Percentiles rank a stretch among this genome's conserved stretches.
Evolutionary conservation across 352 stramenopile species (phyloP).

Genomic region (Pythium vanterpoolii): DNA sequence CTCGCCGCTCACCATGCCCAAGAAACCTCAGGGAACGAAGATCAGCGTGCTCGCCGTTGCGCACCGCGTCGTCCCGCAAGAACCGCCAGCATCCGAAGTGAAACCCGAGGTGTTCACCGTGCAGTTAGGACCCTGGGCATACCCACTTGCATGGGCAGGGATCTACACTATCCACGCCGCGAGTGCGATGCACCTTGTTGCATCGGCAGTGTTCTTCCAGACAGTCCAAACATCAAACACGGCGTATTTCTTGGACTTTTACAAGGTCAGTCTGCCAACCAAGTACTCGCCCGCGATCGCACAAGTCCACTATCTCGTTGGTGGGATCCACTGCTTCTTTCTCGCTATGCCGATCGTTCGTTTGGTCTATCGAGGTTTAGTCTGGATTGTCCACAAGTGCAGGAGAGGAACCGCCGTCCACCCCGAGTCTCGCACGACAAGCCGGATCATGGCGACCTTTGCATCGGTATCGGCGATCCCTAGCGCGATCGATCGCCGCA

Average conservation of each 20-base stretch:
- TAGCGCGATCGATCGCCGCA: neutral
- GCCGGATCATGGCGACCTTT: no score
- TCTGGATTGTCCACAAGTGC: neutral
- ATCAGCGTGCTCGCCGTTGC: no score
- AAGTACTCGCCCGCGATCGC: conserved; percentile 20
- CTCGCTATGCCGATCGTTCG: conserved; percentile 18
- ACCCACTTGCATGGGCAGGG: no score
- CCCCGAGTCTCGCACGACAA: neutral
- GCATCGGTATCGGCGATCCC: neutral
- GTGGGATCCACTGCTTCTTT: conserved; percentile 24
- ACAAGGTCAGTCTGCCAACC: conserved; percentile 24
- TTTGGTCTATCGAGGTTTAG: neutral
- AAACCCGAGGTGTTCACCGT: no score
- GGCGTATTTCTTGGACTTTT: conserved; percentile 30
- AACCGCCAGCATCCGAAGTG: no score
- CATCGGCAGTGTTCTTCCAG: neutral
- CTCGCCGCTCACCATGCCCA: no score
- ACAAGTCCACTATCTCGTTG: conserved; percentile 23
- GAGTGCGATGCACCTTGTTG: neutral
- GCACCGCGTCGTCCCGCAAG: no score
- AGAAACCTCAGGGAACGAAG: no score
- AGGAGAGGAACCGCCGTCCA: neutral
- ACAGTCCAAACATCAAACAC: conserved; percentile 7
- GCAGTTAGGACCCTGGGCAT: no score
- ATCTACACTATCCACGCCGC: conserved; percentile 1